Conservation (phyloP, 1,139 yeast species). For the Blastobotrys persicus region DNA sequence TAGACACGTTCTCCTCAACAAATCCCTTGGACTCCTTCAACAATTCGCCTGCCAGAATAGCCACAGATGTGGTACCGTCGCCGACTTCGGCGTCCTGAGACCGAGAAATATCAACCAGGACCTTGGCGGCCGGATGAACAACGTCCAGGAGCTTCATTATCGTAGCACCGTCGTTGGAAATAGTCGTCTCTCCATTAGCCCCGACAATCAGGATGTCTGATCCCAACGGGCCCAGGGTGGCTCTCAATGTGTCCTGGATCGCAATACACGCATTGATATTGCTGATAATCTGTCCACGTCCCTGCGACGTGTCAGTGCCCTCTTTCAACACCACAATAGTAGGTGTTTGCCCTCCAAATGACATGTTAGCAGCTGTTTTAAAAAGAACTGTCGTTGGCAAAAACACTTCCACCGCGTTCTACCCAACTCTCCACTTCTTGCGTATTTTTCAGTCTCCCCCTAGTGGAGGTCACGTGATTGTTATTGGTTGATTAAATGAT, state of each 20-base stretch:
- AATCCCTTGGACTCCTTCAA: slow-evolving; percentile 85
- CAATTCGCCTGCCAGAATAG: slow-evolving; percentile 90
- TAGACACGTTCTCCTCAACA: slow-evolving; percentile 93
- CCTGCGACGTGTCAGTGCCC: slow-evolving; percentile 97
- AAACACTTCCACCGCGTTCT: slow-evolving; percentile 10
- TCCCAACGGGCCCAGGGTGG: slow-evolving; percentile 96
- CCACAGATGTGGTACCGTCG: slow-evolving; percentile 97
- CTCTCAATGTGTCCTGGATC: slow-evolving; percentile 89
- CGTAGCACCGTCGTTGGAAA: slow-evolving; percentile 98
- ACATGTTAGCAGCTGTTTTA: slow-evolving; percentile 49
- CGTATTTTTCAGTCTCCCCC: neutral
- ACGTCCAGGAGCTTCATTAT: slow-evolving; percentile 87
- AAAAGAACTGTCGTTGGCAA: too few relatives aligned
- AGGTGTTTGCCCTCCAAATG: slow-evolving; percentile 89
- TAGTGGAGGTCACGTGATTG: too few relatives aligned
- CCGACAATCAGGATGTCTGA: slow-evolving; percentile 89
- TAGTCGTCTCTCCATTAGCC: slow-evolving; percentile 81
- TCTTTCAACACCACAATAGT: slow-evolving; percentile 96
- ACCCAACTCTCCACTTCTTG: neutral
- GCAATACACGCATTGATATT: slow-evolving; percentile 97
- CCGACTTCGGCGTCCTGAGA: slow-evolving; percentile 99
- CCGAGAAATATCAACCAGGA: slow-evolving; percentile 90
- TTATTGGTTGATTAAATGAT: too few relatives aligned
- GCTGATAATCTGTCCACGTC: slow-evolving; percentile 90
- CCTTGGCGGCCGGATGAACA: slow-evolving; percentile 97